These are phyloP conservation scores for Stenogyne calaminthoides DNA, from an alignment of 305 asterid genomes.

Conservation along the genomic window DNA sequence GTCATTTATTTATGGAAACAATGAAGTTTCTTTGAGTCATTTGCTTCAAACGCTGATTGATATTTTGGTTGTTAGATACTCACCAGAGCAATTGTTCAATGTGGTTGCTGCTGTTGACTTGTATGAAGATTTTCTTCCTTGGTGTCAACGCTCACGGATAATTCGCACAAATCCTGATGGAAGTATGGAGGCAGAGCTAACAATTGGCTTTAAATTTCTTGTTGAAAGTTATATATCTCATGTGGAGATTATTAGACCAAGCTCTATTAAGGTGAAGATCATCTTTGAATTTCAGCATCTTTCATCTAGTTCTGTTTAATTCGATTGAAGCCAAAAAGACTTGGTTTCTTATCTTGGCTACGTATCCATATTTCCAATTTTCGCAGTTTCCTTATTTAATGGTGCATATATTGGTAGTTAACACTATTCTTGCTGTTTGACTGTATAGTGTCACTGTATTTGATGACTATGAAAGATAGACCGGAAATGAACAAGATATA, in stretches of 20 bases:
- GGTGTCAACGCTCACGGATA: slow-evolving; percentile 94
- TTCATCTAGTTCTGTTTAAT: background rate
- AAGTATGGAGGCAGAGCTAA: slow-evolving; percentile 87
- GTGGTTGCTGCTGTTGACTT: slow-evolving; percentile 98
- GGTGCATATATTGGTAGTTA: background rate
- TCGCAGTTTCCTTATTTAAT: background rate
- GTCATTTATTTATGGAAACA: slow-evolving; percentile 3
- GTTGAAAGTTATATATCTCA: slow-evolving; percentile 88
- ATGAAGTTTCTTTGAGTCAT: background rate
- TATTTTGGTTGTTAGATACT: slow-evolving; percentile 55
- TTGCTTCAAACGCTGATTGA: slow-evolving; percentile 22
- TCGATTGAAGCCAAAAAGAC: background rate
- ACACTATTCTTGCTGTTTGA: background rate
- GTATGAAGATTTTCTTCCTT: slow-evolving; percentile 92
- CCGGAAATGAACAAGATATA: slow-evolving; percentile 4
- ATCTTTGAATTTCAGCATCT: slow-evolving; percentile 10
- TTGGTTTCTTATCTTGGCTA: background rate
- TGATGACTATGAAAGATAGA: slow-evolving; percentile 8
- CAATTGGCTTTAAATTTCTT: slow-evolving; percentile 86
- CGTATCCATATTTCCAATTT: background rate
- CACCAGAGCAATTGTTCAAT: slow-evolving; percentile 90
- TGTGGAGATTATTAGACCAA: slow-evolving; percentile 70
- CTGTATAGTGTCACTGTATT: background rate
- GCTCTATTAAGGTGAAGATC: slow-evolving; percentile 64
- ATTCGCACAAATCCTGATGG: slow-evolving; percentile 72